Evolutionary conservation across 495 filamentous ascomycete species (phyloP).

Genomic region (Paragyromitra xinjiangensis): DNA sequence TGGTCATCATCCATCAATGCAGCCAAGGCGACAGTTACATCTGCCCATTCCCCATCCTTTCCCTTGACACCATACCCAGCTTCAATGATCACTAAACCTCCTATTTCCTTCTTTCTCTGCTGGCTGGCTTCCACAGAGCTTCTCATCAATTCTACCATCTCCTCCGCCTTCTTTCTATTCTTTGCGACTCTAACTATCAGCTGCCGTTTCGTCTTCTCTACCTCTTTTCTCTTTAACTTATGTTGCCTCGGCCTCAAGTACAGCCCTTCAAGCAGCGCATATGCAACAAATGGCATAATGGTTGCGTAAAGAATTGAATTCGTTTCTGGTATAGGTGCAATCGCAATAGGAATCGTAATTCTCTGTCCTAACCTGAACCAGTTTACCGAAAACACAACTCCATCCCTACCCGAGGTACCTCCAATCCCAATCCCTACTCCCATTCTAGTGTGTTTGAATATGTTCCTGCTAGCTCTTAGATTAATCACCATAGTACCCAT

Average conservation of each 20-base stretch:
- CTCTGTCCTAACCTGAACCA: slow-evolving; percentile 60
- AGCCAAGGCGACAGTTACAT: slow-evolving; percentile 65
- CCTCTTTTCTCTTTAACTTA: slow-evolving; percentile 58
- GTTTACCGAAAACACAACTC: slow-evolving; percentile 58
- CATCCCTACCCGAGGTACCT: slow-evolving; percentile 30
- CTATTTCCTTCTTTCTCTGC: slow-evolving; percentile 58
- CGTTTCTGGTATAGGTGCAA: slow-evolving; percentile 45
- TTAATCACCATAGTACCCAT: slow-evolving; percentile 9
- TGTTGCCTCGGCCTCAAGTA: slow-evolving; percentile 61
- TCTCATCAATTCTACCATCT: slow-evolving; percentile 65
- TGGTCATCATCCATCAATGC: slow-evolving; percentile 63
- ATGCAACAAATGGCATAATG: slow-evolving; percentile 63
- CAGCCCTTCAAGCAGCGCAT: slow-evolving; percentile 64
- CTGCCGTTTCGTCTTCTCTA: slow-evolving; percentile 60
- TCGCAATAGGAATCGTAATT: slow-evolving; percentile 57
- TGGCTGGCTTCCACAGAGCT: slow-evolving; percentile 64
- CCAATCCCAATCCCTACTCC: slow-evolving; percentile 27
- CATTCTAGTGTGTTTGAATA: slow-evolving; percentile 41
- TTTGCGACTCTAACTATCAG: slow-evolving; percentile 61
- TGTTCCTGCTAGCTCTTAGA: slow-evolving; percentile 33
- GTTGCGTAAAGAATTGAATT: slow-evolving; percentile 59
- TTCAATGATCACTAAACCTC: slow-evolving; percentile 54
- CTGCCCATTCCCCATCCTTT: slow-evolving; percentile 51
- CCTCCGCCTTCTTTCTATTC: slow-evolving; percentile 63
- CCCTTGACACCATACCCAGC: slow-evolving; percentile 45